Evolutionary conservation across 192 early-diverging fungal genomes (phyloP).

Genomic region (Coemansia sp.): DNA sequence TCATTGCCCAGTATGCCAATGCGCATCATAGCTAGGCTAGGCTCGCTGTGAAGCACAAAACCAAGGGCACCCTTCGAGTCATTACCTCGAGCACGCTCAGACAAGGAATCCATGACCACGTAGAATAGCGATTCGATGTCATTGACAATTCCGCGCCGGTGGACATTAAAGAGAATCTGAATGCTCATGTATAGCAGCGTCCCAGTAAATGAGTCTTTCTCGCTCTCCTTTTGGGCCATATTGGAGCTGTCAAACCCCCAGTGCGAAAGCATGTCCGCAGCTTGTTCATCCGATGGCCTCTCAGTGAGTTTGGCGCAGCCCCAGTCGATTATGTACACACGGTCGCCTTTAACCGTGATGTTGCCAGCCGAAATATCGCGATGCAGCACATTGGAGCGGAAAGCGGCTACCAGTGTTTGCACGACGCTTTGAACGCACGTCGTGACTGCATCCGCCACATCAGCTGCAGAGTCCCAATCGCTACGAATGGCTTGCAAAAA

Average conservation of each 20-base stretch:
- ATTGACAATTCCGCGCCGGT: not conserved
- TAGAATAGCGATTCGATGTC: not conserved
- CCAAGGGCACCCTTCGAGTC: not conserved
- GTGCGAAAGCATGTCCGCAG: not conserved
- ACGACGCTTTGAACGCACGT: not conserved
- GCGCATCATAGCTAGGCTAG: too few species aligned
- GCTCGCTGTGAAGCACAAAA: too few species aligned
- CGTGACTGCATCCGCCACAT: not conserved
- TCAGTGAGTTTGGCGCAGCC: not conserved
- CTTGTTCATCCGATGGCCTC: not conserved
- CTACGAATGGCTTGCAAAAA: not conserved
- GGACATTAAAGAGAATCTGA: not conserved
- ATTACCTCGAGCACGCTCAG: not conserved
- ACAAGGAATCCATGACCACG: not conserved
- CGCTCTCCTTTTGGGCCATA: not conserved
- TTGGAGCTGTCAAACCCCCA: not conserved
- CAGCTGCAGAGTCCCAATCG: not conserved
- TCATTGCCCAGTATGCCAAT: too few species aligned
- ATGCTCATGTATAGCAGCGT: too few species aligned
- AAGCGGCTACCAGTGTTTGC: not conserved
- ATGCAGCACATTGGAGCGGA: conserved; percentile 2
- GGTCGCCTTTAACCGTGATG: not conserved
- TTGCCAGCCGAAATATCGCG: conserved; percentile 10
- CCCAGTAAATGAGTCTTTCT: conserved; percentile 1
- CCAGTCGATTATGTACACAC: conserved; percentile 15